Evolutionary conservation across 179 eudicot species (phyloP).

Genomic region (Corrigiola litoralis): DNA sequence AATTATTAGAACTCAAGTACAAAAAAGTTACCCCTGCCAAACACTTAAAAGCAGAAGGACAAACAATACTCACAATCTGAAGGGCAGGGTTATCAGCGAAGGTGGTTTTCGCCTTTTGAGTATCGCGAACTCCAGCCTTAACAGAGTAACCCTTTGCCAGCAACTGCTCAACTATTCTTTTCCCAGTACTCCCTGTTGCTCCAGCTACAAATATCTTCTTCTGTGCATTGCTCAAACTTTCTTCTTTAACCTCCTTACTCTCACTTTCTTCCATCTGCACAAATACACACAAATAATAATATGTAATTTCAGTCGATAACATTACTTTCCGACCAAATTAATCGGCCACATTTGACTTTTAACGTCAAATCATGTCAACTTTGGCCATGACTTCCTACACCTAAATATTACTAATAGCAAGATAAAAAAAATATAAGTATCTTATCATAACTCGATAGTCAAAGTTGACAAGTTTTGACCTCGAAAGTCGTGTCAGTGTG

Average conservation of each 20-base stretch:
- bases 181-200: constrained; percentile 90
- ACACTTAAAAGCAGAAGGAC: background rate
- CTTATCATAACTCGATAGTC: background rate
- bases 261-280: constrained; percentile 59
- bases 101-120: constrained; percentile 56
- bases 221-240: constrained; percentile 12
- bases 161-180: constrained; percentile 81
- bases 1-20: no score
- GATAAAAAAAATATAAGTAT: background rate
- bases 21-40: no score
- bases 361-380: background rate
- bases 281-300: background rate
- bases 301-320: background rate
- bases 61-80: constrained; percentile 55
- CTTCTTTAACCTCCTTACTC: constrained; percentile 36
- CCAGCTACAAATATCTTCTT: constrained; percentile 94
- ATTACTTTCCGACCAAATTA: no score
- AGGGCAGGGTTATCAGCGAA: constrained; percentile 58
- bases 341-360: background rate
- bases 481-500: no score
- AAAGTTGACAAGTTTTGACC: no score
- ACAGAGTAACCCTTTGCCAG: constrained; percentile 80
- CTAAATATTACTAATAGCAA: no score
- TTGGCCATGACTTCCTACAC: no score
- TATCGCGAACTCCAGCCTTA: constrained; percentile 89